Base-by-base conservation (phyloP, 805 yeast species). In the Ogataea populi-albae region DNA sequence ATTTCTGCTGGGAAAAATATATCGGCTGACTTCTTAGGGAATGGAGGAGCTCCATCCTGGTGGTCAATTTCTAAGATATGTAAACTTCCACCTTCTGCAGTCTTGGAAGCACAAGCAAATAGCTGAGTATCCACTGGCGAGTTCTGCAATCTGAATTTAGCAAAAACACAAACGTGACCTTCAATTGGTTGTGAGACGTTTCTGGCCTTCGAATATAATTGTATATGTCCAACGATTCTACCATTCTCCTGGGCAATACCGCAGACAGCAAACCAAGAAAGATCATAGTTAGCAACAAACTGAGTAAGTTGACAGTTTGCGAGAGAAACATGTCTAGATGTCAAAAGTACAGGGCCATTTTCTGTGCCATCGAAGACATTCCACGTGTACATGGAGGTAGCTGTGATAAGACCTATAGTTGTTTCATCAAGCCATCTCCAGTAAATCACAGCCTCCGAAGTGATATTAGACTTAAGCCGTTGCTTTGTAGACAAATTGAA, bases 1-100 rank as follows among this genome's bases (percentile, higher is more conserved):
- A 96, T 95, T 66, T 94, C 98, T 18, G 95, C 89, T 23, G 98
- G 98, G 76, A 91, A 88, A 66, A 85, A 93, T 43, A 93, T 80
- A 53, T 91, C 98, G 32, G 86, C 93, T 30, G 86, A 77, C 63
- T 88, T 88, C 74, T 94, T 93, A 43, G 77, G 75, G 68, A 84
- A 93, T 16, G 72, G 69, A n/a, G 97, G 95, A 27, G 77, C 76
- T 38, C 80, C 81, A 14, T 83, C 84, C 50, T 80, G 86, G 60
- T 93, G 98, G 62, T 93, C 99, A 54, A 94, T 93, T 68, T 94
- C 98, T 49, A 91, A 86, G 49, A 93, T 79, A 64, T 89, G 96
- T 61, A 93, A 73, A 60, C 79, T 83, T 46, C 89, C 88, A 41
- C 91, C 91, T 43, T 80, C 81, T 24, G 83, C 84, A 35, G 81